Evolutionary conservation across 768 basidiomycete genomes (phyloP), one percentile per base, ranked within the genome.

Genomic region (Basidioascus undulatus): DNA sequence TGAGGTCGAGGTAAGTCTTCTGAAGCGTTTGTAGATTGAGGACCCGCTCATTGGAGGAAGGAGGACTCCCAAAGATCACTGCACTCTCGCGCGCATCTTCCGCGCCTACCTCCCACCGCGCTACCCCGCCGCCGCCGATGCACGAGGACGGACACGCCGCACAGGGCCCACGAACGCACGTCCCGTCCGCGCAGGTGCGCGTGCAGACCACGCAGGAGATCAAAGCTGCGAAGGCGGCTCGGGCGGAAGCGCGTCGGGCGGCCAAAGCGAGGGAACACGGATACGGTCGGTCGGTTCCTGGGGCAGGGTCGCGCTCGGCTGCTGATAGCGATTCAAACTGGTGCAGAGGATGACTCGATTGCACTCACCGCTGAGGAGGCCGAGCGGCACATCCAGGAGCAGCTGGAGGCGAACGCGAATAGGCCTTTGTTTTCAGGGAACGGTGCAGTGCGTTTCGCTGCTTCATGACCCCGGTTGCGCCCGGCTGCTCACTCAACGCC

Each of bases 1-100:
- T n/a, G n/a, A n/a, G n/a, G n/a, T n/a, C n/a, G 61, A 72, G 55
- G 77, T 76, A 47, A 49, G 61, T 30, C 42, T 42, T 35, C 21
- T 23, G 36, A 32, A 10, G 3, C 23, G 24, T n/a, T n/a, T n/a
- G 31, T 43, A 20, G 20, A 27, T 10, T 37, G 32, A 31, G 12
- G 28, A 42, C 35, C 30, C n/a, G 31, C 25, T 53, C 27, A 23
- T 49, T 47, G 30, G 42, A 43, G 34, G 37, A 42, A 42, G 54
- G 15, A 9, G 19, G 25, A 20, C 15, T 12, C 21, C 2, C 13
- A n/a, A 15, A 26, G 24, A 32, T 19, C 37, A 32, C 26, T 26
- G 26, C 16, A 24, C 7, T 2, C n/a, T 35, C 33, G 8, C 31
- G 16, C 28, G 25, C 31, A 21, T 32, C 16, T 20, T 19, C 41